Conservation (phyloP, 331 rosid species). For the Acacia concinna region DNA sequence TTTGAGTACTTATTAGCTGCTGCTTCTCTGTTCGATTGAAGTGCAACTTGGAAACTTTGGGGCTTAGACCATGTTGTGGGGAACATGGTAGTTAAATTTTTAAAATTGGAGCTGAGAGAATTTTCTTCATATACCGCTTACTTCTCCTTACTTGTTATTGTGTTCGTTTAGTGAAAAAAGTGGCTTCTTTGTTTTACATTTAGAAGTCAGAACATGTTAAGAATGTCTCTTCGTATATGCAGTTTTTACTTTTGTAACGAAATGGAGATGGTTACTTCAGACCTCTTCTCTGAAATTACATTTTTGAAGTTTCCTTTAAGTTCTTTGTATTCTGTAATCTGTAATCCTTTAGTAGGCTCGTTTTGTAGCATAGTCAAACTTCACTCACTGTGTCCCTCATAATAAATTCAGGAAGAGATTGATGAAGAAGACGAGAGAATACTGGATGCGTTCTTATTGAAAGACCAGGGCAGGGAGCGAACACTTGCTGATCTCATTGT, state of each 20-base stretch:
- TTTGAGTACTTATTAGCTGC: neutral
- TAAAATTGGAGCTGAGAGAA: neutral
- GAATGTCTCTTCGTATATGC: neutral
- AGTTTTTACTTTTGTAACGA: neutral
- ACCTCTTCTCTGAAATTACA: neutral
- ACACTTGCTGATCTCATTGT: constrained; percentile 73
- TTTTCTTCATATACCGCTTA: neutral
- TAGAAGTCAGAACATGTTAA: neutral
- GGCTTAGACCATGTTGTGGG: neutral
- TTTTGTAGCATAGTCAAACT: neutral
- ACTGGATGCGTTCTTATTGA: constrained; percentile 53
- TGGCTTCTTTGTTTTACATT: neutral
- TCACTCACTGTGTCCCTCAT: neutral
- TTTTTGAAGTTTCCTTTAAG: neutral
- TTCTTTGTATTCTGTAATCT: no score
- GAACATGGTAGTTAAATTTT: neutral
- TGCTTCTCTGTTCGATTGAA: neutral
- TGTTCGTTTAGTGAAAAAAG: neutral
- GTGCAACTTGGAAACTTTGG: neutral
- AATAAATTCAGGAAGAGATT: constrained; percentile 42
- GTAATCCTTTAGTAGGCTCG: neutral
- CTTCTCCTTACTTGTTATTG: neutral
- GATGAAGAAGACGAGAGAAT: constrained; percentile 56
- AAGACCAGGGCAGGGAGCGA: constrained; percentile 43
- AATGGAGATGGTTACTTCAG: neutral